phyloP scores from a whole-genome alignment of 768 basidiomycete genomes.

The Hortiboletus campestris region DNA sequence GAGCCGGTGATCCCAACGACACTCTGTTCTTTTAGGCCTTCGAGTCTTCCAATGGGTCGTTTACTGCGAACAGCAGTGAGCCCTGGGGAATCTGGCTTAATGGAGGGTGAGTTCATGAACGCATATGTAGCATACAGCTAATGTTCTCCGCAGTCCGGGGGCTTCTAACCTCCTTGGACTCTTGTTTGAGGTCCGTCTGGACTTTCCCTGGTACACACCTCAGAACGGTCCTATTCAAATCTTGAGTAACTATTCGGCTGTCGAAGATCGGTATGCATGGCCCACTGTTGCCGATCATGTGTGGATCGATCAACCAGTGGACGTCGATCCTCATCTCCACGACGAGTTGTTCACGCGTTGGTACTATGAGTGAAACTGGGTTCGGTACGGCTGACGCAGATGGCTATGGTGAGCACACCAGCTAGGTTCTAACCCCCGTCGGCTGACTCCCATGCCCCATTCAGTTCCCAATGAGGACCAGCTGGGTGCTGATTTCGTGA shows the following conservation, averaged over 20 bases:
- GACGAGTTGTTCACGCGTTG: neutral
- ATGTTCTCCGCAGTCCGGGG: conserved; percentile 47
- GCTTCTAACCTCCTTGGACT: conserved; percentile 64
- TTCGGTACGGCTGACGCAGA: conserved; percentile 58
- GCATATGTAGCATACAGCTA: neutral
- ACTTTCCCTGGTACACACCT: neutral
- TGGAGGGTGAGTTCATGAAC: conserved; percentile 49
- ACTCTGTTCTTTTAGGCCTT: conserved; percentile 67
- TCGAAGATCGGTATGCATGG: conserved; percentile 56
- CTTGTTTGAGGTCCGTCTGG: conserved; percentile 53
- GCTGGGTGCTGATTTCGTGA: conserved; percentile 47
- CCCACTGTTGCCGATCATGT: conserved; percentile 52
- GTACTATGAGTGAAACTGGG: conserved; percentile 52
- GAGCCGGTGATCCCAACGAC: no score
- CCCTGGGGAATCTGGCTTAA: conserved; percentile 77
- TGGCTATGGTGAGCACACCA: conserved; percentile 47
- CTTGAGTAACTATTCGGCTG: conserved; percentile 44
- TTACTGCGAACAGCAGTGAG: conserved; percentile 42
- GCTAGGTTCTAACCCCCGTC: neutral
- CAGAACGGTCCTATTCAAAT: conserved; percentile 71
- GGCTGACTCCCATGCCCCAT: conserved; percentile 8
- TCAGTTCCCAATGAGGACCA: conserved; percentile 60
- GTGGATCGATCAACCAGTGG: conserved; percentile 73
- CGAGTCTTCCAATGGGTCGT: conserved; percentile 53
- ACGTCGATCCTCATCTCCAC: conserved; percentile 4